phyloP scores from a whole-genome alignment of 495 filamentous ascomycete genomes.

The Glutinoglossum americanum region DNA sequence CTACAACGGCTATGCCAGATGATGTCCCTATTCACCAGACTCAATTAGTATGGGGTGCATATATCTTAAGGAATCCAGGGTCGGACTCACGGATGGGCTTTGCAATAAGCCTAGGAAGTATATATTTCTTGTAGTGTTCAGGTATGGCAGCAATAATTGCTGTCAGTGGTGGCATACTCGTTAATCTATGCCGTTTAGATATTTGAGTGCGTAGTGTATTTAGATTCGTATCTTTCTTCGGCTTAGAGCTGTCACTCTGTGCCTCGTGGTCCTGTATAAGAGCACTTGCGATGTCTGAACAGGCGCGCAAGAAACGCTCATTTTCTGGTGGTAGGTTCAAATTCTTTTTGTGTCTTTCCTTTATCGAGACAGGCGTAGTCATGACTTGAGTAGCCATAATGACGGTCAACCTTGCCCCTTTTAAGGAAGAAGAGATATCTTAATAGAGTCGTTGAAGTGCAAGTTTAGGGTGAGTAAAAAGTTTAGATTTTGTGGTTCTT shows the following conservation, averaged over 20 bases:
- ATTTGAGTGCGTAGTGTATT: conserved; percentile 74
- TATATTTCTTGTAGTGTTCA: conserved; percentile 98
- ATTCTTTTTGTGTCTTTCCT: conserved; percentile 38
- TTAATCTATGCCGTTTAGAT: conserved; percentile 74
- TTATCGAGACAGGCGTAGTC: conserved; percentile 30
- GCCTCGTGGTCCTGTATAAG: conserved; percentile 86
- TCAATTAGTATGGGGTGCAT: background rate
- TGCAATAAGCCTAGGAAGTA: conserved; percentile 80
- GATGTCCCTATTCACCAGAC: conserved; percentile 40
- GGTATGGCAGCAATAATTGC: conserved; percentile 95
- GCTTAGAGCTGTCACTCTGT: conserved; percentile 42
- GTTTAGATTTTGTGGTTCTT: background rate
- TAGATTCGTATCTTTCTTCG: conserved; percentile 74
- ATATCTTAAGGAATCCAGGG: background rate
- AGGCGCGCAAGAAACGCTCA: conserved; percentile 79
- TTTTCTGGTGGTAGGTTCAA: conserved; percentile 68
- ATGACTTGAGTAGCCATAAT: conserved; percentile 42
- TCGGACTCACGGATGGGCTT: conserved; percentile 66
- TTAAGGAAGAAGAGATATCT: background rate
- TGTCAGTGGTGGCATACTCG: conserved; percentile 70
- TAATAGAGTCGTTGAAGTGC: background rate
- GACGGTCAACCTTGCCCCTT: background rate
- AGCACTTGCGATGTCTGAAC: conserved; percentile 81
- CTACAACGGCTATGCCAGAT: conserved; percentile 95
- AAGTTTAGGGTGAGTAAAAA: background rate